Evolutionary conservation across 495 filamentous ascomycete genomes (phyloP), one percentile per base, ranked within the genome.

Genomic region (Podospora comata): DNA sequence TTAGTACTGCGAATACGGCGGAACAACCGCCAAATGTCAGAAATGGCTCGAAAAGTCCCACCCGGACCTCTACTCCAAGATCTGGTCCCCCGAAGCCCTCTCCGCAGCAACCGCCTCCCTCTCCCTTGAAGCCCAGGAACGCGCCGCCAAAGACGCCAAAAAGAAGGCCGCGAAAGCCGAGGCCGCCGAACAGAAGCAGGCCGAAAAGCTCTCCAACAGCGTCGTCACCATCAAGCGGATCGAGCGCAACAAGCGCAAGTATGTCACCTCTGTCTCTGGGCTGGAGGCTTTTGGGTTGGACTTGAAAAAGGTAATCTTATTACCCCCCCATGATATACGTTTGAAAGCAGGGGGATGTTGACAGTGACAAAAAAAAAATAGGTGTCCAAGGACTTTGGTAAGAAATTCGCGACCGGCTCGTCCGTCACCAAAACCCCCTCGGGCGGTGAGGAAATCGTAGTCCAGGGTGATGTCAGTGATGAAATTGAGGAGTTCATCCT

Each of bases 1-100:
- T 28, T 65, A 99, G 95, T 99, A 97, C 80, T 99, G 95, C 81
- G 96, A 98, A 80, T 98, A 97, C 78, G 94, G 95, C 73, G 94
- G 91, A 64, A 97, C 94, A n/a, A 88, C 90, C n/a, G 96, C 92
- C 80, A 97, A 97, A 83, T 99, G 95, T 79, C 90, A 94, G 76
- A 92, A 97, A 76, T 99, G 95, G 95, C 85, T 99, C 13, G 84
- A 93, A 72, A 88, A 90, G 59, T 82, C 86, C 56, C 84, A 96
- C 67, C 86, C 89, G 0, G 82, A 85, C 56, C 79, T 97, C 78
- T 93, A 97, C 77, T 78, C 85, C 62, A 82, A 80, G 70, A 82
- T 98, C 77, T 97, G 97, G 82, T 95, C 92, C 57, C 86, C 90
- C 78, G 94, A 97, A 80, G 90, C 92, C 30, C 77, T 97, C 70